Conservation (phyloP, 805 yeast genomes). For the Metschnikowia lochheadii region DNA sequence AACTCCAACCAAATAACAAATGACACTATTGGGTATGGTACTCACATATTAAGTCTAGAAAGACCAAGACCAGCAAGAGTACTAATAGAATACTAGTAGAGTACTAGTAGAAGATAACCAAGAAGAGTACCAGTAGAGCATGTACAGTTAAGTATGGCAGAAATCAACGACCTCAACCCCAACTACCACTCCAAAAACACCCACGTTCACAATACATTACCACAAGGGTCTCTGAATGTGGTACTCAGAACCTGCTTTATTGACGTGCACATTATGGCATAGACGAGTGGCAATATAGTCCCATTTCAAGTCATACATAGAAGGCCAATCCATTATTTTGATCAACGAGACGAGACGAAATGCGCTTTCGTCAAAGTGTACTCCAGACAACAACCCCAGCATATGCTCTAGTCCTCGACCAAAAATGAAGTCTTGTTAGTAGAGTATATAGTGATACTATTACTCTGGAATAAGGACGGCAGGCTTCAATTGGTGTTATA, state of each 20-base stretch:
- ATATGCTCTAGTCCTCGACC: conserved; percentile 66
- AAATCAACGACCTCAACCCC: conserved; percentile 59
- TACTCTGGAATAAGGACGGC: too few species aligned
- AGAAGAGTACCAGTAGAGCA: too few species aligned
- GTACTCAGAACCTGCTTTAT: conserved; percentile 86
- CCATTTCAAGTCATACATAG: conserved; percentile 78
- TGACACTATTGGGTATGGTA: too few species aligned
- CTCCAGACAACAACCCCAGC: conserved; percentile 87
- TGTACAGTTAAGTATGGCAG: too few species aligned
- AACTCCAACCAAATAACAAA: too few species aligned
- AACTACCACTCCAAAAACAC: conserved; percentile 75
- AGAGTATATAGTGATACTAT: too few species aligned
- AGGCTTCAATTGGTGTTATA: too few species aligned
- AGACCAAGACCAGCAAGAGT: too few species aligned
- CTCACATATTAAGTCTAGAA: too few species aligned
- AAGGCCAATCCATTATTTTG: conserved; percentile 84
- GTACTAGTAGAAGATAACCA: too few species aligned
- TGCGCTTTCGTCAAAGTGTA: conserved; percentile 88
- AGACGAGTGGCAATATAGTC: conserved; percentile 69
- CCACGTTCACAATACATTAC: conserved; percentile 63
- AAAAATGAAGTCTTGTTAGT: conserved; percentile 51
- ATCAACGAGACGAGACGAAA: conserved; percentile 50
- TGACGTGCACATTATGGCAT: conserved; percentile 82
- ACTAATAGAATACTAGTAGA: too few species aligned
- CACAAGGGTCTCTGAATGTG: conserved; percentile 77